Evolutionary conservation across 2,329 filamentous ascomycete genomes (phyloP), one percentile per base, ranked within the genome.

Genomic region (Macrophomina pseudophaseolina): DNA sequence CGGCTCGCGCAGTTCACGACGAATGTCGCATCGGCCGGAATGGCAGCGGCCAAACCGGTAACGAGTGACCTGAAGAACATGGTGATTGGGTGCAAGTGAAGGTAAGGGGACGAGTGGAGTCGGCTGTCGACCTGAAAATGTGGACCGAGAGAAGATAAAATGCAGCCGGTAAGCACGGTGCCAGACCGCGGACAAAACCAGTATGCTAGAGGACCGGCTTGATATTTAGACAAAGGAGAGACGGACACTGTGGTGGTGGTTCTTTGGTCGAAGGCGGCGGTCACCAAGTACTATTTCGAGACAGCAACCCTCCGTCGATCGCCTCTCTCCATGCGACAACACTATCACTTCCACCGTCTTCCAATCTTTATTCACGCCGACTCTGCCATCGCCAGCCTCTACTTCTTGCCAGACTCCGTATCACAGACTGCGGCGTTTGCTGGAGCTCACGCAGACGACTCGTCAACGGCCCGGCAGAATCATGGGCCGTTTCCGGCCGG

Each of bases 1-100:
- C 89, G 85, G 46, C 85, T 82, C 68, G 86, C 82, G 72, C 87
- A 87, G 75, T 86, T 86, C 79, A 91, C 90, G 69, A 85, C 87
- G 71, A 91, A 84, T 70, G 91, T 89, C 56, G 72, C 89, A 88
- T 42, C 85, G 72, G 28, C 74, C 53, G 72, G 69, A 16, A 79
- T 68, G 2, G 71, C 60, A 38, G 71, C 68, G 23, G 69, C 68
- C 2, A 71, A 62, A 65, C 59, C 54, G 52, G 70, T 44, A 53
- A 71, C 64, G 63, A 70, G 52, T 58, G 68, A 69, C 59, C 69
- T 71, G 67, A 70, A 60, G 6, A 5, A 14, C 56, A 60, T 60
- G 4, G 16, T 60, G 53, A 42, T n/a, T 6, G 7, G 35, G 35
- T 11, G n/a, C n/a, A 30, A 42, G 53, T 58, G 35, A 58, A 58